Base-by-base conservation (phyloP, 1,139 yeast genomes). In the Yamadazyma dushanensis region DNA sequence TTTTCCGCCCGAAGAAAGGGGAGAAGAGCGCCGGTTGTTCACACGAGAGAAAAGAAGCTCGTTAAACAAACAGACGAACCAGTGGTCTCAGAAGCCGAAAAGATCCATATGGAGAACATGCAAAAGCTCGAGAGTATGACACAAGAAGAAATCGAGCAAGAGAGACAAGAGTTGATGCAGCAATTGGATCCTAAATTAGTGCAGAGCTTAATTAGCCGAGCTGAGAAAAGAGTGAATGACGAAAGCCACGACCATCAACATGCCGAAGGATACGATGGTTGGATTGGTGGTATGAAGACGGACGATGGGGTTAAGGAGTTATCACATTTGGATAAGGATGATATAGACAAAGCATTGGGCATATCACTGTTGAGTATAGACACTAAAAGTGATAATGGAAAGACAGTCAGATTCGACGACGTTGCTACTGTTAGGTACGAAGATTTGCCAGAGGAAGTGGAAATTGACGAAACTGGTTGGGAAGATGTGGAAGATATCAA, bases 51-150 rank as follows among this genome's bases (percentile, higher is more conserved):
- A 25, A 11, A 5, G 4, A 18, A 25, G 18, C 18, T 26, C 24
- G 26, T 28, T 32, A 44, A 35, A 29, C 18, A 9, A 10, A 4
- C 16, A 26, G 18, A 29, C 37, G 35, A 14, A 7, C 20, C 9
- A 10, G 23, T 15, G 19, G 66, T 26, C 53, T 76, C n/a, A 13
- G 28, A 17, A 13, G 22, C 16, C 15, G 21, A 24, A 47, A 73
- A 76, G 51, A 86, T 90, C 23, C 92, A 87, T 56, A 57, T 73
- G 38, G 96, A 90, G 51, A 90, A 90, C 56, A 55, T 84, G 45
- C 77, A 78, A 29, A 67, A 71, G 34, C 57, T 92, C 39, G 62
- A 80, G 16, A 56, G 61, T 11, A 83, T 90, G 94, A 66, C 83
- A 2, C 70, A 68, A 2, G 82, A 74, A 16, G 90, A 90, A 50